Evolutionary conservation across 2,329 filamentous ascomycete genomes (phyloP), one percentile per base, ranked within the genome.

Genomic region (Aspergillus fijiensis): DNA sequence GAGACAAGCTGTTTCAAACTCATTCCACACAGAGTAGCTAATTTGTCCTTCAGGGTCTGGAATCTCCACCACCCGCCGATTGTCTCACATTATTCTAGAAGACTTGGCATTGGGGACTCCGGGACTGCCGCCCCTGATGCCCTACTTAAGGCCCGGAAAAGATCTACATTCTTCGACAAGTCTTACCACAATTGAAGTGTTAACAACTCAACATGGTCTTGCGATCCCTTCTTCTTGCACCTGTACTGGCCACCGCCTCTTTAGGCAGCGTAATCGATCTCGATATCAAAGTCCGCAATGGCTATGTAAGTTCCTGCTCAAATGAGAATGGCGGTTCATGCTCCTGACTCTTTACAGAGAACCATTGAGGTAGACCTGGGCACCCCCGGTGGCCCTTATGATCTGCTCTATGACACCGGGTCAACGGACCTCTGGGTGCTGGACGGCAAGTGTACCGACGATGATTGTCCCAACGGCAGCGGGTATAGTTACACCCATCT

Each of bases 331-430:
- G 9, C 4, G 19, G 16, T 27, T 23, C n/a, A 16, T n/a, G 27
- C 27, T 42, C 3, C 12, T 52, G 9, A 52, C 2, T 2, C 10
- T 9, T 1, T 9, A 33, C 33, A 52, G 51, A 52, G 51, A 11
- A 52, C 51, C 11, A 42, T 52, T 23, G 51, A 52, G 31, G 33
- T 52, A 16, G 51, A 52, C 51, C 33, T 52, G 12, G 51, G 51
- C 6, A 52, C 51, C 33, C 51, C 33, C 0, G 51, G 51, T 5
- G 51, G 51, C 12, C 51, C 51, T 7, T 52, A 39, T 42, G 33
- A 52, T 39, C 3, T 52, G 33, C 14, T 52, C 31, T 52, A 35
- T 10, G 51, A 52, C 51, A 42, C 51, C 2, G 51, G 51, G 14
- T 52, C 51, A 42, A 25, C 51, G 9, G 23, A 29, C 1, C 51